Evolutionary conservation across 116 monocot genomes (phyloP), one percentile per base, ranked within the genome.

Genomic region (Zostera marina): DNA sequence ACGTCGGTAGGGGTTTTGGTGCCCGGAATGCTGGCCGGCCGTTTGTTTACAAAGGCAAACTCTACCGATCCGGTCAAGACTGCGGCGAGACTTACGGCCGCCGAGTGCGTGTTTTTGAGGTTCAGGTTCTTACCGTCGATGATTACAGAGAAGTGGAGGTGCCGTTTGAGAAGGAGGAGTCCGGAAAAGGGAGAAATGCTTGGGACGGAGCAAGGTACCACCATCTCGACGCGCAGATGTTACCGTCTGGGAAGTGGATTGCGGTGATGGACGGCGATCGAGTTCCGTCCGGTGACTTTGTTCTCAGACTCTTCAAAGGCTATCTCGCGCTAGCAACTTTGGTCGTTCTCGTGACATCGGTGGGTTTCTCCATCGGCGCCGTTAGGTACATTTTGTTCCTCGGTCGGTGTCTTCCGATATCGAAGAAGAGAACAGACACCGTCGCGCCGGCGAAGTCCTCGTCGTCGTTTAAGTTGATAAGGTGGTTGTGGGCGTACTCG

Each of bases 11-110:
- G 62, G 74, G 70, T 45, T 72, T 75, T 47, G 84, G 93, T 42
- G 79, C 93, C 54, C 81, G 93, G 72, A 93, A 93, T 77, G 87
- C 76, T 24, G 93, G 93, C 22, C 68, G 81, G 47, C 84, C 93
- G 21, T 87, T 93, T 53, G 23, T 77, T 9, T 93, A 84, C 70
- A 74, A 83, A 38, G 79, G 74, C 2, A 58, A 67, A 17, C 76
- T 93, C 22, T 87, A 87, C 63, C 75, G 87, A 5, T 53, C 78
- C 9, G 93, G 87, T 41, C 87, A 93, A 62, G 79, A 84, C 56
- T 81, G 84, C 55, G 84, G 87, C 2, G 68, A 70, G 39, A 81
- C 81, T 19, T 93, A 83, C 70, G 87, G 87, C 3, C 70, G 68
- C 13, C 49, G 72, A 16, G 53, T 93, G 23, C 74, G 74, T 32